Evolutionary conservation across 768 basidiomycete genomes (phyloP).

Genomic region (Trametes maxima): DNA sequence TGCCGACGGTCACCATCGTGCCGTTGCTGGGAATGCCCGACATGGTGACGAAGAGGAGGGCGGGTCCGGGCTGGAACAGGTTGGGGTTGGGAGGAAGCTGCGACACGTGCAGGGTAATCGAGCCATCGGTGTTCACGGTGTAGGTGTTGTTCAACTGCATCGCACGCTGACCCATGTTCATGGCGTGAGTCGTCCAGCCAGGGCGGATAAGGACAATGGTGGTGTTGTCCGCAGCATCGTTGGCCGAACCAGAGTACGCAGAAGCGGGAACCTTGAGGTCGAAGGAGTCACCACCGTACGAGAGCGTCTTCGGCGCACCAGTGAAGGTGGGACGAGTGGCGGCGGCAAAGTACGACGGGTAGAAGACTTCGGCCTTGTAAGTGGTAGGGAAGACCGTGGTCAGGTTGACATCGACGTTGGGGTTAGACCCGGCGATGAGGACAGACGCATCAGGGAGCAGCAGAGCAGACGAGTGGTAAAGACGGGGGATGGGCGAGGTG

Average conservation of each 20-base stretch:
- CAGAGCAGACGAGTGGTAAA: slow-evolving; percentile 94
- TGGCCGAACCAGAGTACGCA: slow-evolving; percentile 67
- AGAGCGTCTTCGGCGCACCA: slow-evolving; percentile 71
- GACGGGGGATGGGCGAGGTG: slow-evolving; percentile 66
- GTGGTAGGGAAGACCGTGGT: slow-evolving; percentile 70
- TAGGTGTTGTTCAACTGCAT: slow-evolving; percentile 86
- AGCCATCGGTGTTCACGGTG: slow-evolving; percentile 76
- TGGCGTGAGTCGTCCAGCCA: slow-evolving; percentile 83
- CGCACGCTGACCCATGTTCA: slow-evolving; percentile 87
- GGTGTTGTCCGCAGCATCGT: slow-evolving; percentile 72
- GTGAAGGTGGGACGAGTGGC: slow-evolving; percentile 65
- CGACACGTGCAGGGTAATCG: slow-evolving; percentile 75
- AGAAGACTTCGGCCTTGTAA: slow-evolving; percentile 86
- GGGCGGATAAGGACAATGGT: slow-evolving; percentile 80
- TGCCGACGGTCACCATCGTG: slow-evolving; percentile 75
- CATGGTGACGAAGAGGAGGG: slow-evolving; percentile 79
- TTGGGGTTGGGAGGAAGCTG: slow-evolving; percentile 86
- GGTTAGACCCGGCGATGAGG: slow-evolving; percentile 90
- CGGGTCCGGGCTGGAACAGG: slow-evolving; percentile 88
- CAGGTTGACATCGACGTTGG: slow-evolving; percentile 80
- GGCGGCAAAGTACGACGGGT: slow-evolving; percentile 84
- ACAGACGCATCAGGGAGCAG: slow-evolving; percentile 87
- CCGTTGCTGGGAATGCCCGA: slow-evolving; percentile 85
- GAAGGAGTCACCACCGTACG: slow-evolving; percentile 84
- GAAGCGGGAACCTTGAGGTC: slow-evolving; percentile 68